Conservation (phyloP, 805 yeast genomes). For the Novakomyces olei region DNA sequence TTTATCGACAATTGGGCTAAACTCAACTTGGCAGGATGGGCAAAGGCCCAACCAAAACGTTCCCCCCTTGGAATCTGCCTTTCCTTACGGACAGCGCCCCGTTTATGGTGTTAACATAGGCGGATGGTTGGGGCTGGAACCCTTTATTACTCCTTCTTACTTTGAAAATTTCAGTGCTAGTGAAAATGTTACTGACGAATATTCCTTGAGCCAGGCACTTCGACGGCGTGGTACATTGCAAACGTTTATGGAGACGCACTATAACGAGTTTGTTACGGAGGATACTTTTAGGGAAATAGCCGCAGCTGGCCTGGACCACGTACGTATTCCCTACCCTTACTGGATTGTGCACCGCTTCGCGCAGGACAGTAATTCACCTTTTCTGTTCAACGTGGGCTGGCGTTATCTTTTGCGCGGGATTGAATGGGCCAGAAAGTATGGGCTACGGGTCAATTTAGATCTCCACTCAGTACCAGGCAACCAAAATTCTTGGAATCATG, state of each 20-base stretch:
- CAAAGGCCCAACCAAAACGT: slow-evolving; percentile 13
- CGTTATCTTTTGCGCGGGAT: slow-evolving; percentile 40
- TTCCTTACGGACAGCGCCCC: slow-evolving; percentile 14
- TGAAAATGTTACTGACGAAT: slow-evolving; percentile 44
- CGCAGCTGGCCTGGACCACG: slow-evolving; percentile 50
- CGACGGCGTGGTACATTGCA: slow-evolving; percentile 29
- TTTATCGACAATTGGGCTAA: slow-evolving; percentile 17
- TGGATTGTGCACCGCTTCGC: slow-evolving; percentile 58
- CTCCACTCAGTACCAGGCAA: slow-evolving; percentile 69
- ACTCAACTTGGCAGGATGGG: slow-evolving; percentile 14
- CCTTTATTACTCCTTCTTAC: slow-evolving; percentile 61
- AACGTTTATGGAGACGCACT: slow-evolving; percentile 37
- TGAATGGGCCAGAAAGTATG: slow-evolving; percentile 40
- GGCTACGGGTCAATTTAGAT: slow-evolving; percentile 49
- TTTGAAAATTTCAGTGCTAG: slow-evolving; percentile 24
- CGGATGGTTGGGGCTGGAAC: slow-evolving; percentile 75
- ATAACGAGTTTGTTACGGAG: slow-evolving; percentile 60
- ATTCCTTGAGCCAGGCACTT: slow-evolving; percentile 31
- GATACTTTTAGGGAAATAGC: slow-evolving; percentile 41
- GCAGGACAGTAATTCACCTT: slow-evolving; percentile 36
- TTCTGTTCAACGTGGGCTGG: slow-evolving; percentile 37
- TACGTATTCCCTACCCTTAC: slow-evolving; percentile 81
- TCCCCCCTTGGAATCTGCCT: slow-evolving; percentile 13
- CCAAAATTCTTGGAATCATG: slow-evolving; percentile 70
- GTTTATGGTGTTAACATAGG: slow-evolving; percentile 59